Evolutionary conservation across 345 rosid genomes (phyloP).

Genomic region (Mercurialis annua): DNA sequence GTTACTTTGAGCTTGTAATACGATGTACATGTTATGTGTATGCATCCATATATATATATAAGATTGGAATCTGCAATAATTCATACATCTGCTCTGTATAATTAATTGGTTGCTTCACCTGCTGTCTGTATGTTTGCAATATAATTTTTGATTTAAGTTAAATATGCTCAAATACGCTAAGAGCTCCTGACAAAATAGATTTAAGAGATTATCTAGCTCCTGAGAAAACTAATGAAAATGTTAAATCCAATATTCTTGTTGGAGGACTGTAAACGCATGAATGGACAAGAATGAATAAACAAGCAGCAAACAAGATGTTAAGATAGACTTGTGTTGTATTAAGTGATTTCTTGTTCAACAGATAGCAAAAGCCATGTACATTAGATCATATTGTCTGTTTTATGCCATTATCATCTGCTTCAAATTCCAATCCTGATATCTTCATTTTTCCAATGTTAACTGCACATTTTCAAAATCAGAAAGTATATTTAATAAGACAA

Average conservation of each 20-base stretch:
- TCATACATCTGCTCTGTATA: not conserved
- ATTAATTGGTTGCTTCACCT: conserved; percentile 1
- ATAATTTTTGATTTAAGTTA: too few species aligned
- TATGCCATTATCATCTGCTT: conserved; percentile 30
- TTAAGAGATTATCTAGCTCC: too few species aligned
- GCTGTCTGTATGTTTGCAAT: not conserved
- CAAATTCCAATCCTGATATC: conserved; percentile 62
- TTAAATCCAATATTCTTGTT: too few species aligned
- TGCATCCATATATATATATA: not conserved
- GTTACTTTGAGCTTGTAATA: conserved; percentile 20
- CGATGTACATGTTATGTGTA: conserved; percentile 22
- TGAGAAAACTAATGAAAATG: too few species aligned
- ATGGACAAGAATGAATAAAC: not conserved
- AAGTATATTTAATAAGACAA: not conserved
- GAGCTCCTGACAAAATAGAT: too few species aligned
- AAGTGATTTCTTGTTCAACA: too few species aligned
- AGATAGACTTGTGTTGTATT: too few species aligned
- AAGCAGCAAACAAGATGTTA: not conserved
- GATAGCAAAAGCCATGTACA: not conserved
- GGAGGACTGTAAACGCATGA: not conserved
- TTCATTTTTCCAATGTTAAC: conserved; percentile 81
- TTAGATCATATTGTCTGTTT: conserved; percentile 20
- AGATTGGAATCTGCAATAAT: conserved; percentile 17
- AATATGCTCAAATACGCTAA: too few species aligned
- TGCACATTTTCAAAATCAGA: conserved; percentile 24